Base-by-base conservation (phyloP, 208 protist species). In the Crithidia expoeki region DNA sequence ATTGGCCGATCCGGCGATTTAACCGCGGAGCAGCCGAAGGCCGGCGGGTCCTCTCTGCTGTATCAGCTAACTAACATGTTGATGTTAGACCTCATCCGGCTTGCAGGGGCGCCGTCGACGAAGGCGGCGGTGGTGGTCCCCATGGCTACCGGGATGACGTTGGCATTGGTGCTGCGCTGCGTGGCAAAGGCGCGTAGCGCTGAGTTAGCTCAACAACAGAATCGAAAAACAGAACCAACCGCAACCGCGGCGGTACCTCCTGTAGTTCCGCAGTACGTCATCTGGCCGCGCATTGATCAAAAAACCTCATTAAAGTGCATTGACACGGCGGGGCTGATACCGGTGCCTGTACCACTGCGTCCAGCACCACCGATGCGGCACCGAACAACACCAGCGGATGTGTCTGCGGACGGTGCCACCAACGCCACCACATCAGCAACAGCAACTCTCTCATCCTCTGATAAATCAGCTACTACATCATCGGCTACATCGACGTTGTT, bases 241-340 rank as follows among this genome's bases (percentile, higher is more conserved):
- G 33, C 23, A 40, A 33, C n/a, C 30, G 19, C 17, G 28, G 5
- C 21, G 14, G 21, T 4, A 4, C 28, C 38, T 4, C 34, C 34
- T 9, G 40, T 52, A 1, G n/a, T 49, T 1, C 73, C 82, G 23
- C 81, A 72, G 14, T 97, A 90, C 79, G 98, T 99, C 6, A 59
- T 99, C 19, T 99, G 96, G 94, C 81, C 94, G 0, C 86, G 98
- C 33, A 96, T 99, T 25, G 98, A 99, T 76, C 98, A 99, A 74
- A 99, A 99, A 74, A 98, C 98, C 30, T 98, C 94, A 28, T 81
- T 99, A 23, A 99, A 99, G 86, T 97, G 94, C 42, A 98, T 99
- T 40, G 72, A 90, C 1, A 83, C 90, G 5, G 93, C 94, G 25
- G 95, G 93, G 2, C 73, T 95, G 27, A 47, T 68, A 14, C 74